These are phyloP conservation scores for Stachybotrys echinatus DNA, from an alignment of 2,329 filamentous ascomycete genomes.

Conservation along the genomic window DNA sequence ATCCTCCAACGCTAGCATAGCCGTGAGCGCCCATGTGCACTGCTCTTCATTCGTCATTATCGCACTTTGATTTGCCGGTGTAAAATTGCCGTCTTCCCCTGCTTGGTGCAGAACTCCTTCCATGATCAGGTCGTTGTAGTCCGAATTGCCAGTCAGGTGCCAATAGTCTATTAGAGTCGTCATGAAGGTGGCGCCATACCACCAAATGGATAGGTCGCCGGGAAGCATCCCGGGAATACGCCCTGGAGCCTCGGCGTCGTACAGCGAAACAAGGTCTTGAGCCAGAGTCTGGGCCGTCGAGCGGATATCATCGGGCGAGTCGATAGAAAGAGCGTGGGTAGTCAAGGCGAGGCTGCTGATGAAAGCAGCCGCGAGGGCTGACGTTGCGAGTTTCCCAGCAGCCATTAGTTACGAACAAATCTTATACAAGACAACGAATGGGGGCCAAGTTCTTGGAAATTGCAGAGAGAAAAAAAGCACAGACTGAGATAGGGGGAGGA, in stretches of 20 bases:
- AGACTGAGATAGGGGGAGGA: no score
- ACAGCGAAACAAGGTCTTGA: background rate
- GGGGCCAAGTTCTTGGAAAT: no score
- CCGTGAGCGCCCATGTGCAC: constrained; percentile 71
- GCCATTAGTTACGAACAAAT: no score
- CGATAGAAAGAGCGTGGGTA: no score
- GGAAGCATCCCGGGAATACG: background rate
- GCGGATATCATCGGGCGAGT: background rate
- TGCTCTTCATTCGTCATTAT: constrained; percentile 61
- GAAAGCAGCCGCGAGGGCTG: no score
- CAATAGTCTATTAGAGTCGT: constrained; percentile 58
- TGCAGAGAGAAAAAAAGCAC: no score
- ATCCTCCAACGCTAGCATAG: constrained; percentile 66
- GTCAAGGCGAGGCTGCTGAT: no score
- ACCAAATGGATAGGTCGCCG: constrained; percentile 51
- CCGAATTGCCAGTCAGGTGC: constrained; percentile 55
- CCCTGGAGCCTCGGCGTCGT: background rate
- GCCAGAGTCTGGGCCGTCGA: background rate
- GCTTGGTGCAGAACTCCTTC: constrained; percentile 51
- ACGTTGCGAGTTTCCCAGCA: no score
- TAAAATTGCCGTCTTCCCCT: constrained; percentile 48
- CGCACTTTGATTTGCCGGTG: constrained; percentile 51
- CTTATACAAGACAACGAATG: no score
- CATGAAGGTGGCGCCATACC: constrained; percentile 55
- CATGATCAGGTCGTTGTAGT: constrained; percentile 50